Evolutionary conservation across 352 stramenopile genomes (phyloP).

Genomic region (Pythium folliculosum): DNA sequence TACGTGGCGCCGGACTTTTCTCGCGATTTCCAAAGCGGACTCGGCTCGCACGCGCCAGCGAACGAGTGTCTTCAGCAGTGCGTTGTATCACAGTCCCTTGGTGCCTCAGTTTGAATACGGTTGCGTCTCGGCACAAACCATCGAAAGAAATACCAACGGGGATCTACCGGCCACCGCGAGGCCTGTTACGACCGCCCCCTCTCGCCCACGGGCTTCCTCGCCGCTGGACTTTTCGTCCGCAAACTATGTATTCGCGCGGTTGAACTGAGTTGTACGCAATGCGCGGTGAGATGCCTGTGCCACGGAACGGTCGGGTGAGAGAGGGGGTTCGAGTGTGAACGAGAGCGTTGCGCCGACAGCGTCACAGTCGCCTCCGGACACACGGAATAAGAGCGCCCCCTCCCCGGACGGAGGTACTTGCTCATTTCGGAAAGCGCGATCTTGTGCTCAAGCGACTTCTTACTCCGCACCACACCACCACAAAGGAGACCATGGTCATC

Average conservation of each 20-base stretch:
- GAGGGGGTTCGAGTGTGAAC: background rate
- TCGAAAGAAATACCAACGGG: background rate
- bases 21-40: background rate
- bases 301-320: background rate
- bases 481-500: slow-evolving; percentile 2
- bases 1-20: slow-evolving; percentile 5
- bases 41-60: background rate
- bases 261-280: background rate
- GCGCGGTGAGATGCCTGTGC: background rate
- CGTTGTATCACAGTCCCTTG: no score
- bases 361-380: background rate
- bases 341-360: background rate
- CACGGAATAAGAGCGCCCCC: background rate
- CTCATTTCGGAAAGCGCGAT: background rate
- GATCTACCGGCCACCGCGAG: background rate
- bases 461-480: background rate
- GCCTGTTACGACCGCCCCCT: background rate
- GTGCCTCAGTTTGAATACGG: no score
- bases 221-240: background rate
- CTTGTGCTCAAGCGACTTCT: background rate
- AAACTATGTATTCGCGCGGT: background rate
- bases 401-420: background rate
- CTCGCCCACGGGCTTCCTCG: background rate
- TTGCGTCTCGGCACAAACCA: background rate
- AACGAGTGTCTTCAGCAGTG: no score